A percentile compares a stretch with the other conserved stretches of the same genome.
Evolutionary conservation across 2,329 filamentous ascomycete genomes (phyloP).

Genomic region (Paracoccidioides brasiliensis): DNA sequence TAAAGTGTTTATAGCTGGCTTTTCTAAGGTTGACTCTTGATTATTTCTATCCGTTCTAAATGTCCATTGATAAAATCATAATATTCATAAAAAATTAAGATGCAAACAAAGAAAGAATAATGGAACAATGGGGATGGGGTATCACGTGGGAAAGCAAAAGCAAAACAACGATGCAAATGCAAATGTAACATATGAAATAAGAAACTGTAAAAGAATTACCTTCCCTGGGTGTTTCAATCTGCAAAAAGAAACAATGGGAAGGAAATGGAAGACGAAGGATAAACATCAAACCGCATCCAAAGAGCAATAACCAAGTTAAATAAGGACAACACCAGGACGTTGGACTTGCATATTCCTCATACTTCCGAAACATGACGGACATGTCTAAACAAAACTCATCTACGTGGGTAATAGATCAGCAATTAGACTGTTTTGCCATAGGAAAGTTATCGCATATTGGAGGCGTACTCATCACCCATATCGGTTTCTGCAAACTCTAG

Average conservation of each 20-base stretch:
- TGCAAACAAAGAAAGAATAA: not conserved
- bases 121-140: not conserved
- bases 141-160: not conserved
- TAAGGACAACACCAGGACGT: not conserved
- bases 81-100: not conserved
- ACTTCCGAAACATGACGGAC: not conserved
- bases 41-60: not conserved
- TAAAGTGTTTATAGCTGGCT: not conserved
- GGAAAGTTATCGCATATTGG: not conserved
- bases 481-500: constrained; percentile 33
- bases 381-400: not conserved
- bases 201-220: not conserved
- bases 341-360: not conserved
- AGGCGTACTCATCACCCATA: constrained; percentile 20
- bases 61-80: not conserved
- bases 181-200: not conserved
- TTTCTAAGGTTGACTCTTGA: not conserved
- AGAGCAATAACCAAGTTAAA: not conserved
- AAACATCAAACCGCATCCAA: not conserved
- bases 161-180: not conserved
- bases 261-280: not conserved
- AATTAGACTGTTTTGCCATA: not conserved
- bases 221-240: not conserved
- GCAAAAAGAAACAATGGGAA: not conserved
- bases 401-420: not conserved